A percentile compares a stretch with the other conserved stretches of the same genome.
Conservation (phyloP, 176 grass and related monocot genomes). For the Cymbopogon citratus region DNA sequence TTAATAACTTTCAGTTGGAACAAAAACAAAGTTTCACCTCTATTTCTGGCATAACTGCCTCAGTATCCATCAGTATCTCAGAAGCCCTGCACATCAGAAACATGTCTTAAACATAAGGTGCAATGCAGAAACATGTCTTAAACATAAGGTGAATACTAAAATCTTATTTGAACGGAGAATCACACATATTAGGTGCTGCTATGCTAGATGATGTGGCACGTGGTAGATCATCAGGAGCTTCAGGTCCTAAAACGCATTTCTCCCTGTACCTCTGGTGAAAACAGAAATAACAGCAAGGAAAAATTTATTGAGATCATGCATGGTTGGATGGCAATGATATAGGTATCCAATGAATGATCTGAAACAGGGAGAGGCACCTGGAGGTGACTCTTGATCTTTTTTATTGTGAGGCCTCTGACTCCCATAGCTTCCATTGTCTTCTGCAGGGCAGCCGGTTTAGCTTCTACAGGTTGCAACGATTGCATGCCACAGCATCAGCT, state of each 20-base stretch:
- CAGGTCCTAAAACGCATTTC: neutral
- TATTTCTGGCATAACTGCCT: constrained; percentile 2
- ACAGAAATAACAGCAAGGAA: neutral
- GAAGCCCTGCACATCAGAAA: constrained; percentile 14
- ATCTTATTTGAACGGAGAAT: neutral
- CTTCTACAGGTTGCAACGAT: constrained; percentile 22
- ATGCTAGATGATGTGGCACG: neutral
- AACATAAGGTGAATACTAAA: neutral
- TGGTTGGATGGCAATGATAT: neutral
- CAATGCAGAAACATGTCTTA: neutral
- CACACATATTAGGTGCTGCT: neutral
- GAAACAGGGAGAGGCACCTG: constrained; percentile 19
- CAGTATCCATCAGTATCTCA: constrained; percentile 1
- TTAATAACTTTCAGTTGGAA: neutral
- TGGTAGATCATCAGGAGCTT: neutral
- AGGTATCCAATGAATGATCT: neutral
- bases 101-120: neutral
- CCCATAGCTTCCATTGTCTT: constrained; percentile 44
- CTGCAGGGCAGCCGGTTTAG: constrained; percentile 44
- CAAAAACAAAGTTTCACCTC: constrained; percentile 19
- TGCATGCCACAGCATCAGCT: constrained; percentile 11
- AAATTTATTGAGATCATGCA: neutral
- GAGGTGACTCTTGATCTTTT: constrained; percentile 51
- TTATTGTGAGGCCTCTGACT: constrained; percentile 21
- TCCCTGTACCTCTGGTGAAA: constrained; percentile 33